Base-by-base conservation (phyloP, 2,329 filamentous ascomycete species). In the Cordyceps militaris region DNA sequence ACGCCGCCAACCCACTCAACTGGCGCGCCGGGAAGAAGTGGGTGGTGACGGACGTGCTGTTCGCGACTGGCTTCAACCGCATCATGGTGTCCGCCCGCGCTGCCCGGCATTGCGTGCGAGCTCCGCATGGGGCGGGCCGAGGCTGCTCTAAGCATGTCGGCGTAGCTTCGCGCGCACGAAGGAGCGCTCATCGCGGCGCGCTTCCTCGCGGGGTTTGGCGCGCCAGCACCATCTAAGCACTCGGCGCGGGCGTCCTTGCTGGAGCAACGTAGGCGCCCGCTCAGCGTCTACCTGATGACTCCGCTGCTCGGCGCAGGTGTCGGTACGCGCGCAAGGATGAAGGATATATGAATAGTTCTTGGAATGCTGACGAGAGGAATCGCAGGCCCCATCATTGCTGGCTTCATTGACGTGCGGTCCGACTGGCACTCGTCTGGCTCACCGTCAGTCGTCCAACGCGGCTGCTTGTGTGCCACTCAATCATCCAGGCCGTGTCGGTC, bases 401-500 rank as follows among this genome's bases (percentile, higher is more conserved):
- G 73, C 0, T 72, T 74, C 58, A 73, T 76, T 46, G 67, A 67
- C 0, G 65, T 61, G 1, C 63, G 66, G 1, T 63, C 71, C 0
- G 69, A 63, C 2, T 78, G 76, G 75, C 30, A 0, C 30, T 68
- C 4, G 48, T 75, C 2, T 53, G 44, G 0, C 63, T 62, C 6
- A 74, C 79, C 3, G 63, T 85, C 42, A 69, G 77, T 8, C 75
- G 84, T 0, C 84, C 84, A 0, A 75, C 85, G 56, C 75, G 76
- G 1, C 73, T 87, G 4, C 71, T 87, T 0, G 62, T 65, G 7
- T 83, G 81, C 0, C 82, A 87, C 55, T 80, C 82, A 11, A 84
- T 85, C 59, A 76, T 87, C 26, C 81, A 84, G 63, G 73, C 79
- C 24, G 66, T 81, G 0, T 75, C 82, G 0, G 44, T 79, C 10